Evolutionary conservation across 768 basidiomycete species (phyloP).

Genomic region (Piloderma croceum): DNA sequence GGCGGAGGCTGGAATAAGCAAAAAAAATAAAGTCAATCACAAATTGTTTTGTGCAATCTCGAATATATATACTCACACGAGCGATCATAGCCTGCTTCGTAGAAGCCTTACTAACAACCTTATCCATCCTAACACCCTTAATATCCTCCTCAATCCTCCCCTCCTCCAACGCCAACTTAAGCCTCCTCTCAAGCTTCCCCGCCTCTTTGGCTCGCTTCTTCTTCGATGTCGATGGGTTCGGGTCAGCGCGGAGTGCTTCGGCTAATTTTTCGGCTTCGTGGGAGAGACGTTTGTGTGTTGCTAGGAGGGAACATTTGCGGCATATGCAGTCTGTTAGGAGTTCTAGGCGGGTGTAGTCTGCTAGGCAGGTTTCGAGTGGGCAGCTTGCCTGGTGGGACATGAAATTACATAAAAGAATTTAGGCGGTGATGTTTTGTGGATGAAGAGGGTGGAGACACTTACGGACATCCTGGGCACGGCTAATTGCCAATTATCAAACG

Average conservation of each 20-base stretch:
- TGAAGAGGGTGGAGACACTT: slow-evolving; percentile 25
- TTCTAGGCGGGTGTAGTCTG: slow-evolving; percentile 86
- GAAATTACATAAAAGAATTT: slow-evolving; percentile 10
- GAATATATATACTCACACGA: slow-evolving; percentile 59
- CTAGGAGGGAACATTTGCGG: slow-evolving; percentile 80
- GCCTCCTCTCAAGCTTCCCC: slow-evolving; percentile 52
- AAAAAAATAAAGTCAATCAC: too few relatives aligned
- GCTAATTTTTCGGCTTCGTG: slow-evolving; percentile 59
- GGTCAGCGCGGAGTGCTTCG: slow-evolving; percentile 24
- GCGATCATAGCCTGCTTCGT: slow-evolving; percentile 93
- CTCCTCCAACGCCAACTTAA: slow-evolving; percentile 62
- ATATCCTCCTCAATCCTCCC: slow-evolving; percentile 81
- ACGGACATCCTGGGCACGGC: slow-evolving; percentile 62
- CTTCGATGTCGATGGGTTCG: slow-evolving; percentile 58
- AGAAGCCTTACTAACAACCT: slow-evolving; percentile 64
- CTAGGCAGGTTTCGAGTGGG: slow-evolving; percentile 75
- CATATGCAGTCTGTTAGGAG: slow-evolving; percentile 89
- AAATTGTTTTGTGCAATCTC: too few relatives aligned
- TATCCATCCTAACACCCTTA: slow-evolving; percentile 75
- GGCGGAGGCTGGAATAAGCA: slow-evolving; percentile 64
- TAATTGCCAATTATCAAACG: slow-evolving; percentile 81
- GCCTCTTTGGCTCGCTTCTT: slow-evolving; percentile 73
- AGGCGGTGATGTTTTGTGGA: not conserved
- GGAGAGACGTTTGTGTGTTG: slow-evolving; percentile 62
- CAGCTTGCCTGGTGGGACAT: slow-evolving; percentile 46